Evolutionary conservation across 2,329 filamentous ascomycete species (phyloP).

Genomic region (Pseudonectria foliicola): DNA sequence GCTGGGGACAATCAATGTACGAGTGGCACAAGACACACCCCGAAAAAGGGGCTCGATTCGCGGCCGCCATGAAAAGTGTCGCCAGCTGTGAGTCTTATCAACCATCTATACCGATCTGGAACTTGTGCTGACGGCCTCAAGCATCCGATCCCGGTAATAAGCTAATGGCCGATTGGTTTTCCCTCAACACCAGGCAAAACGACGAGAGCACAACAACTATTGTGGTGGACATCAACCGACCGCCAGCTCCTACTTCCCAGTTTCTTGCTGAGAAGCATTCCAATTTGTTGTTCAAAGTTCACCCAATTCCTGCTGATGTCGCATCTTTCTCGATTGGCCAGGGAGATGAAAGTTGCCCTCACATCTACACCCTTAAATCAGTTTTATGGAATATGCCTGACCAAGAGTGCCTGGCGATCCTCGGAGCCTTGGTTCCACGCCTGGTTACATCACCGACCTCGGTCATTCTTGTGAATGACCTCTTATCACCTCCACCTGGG

Average conservation of each 20-base stretch:
- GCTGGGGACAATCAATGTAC: slow-evolving; percentile 15
- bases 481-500: slow-evolving; percentile 9
- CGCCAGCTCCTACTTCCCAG: slow-evolving; percentile 1
- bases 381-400: slow-evolving; percentile 12
- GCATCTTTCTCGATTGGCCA: neutral
- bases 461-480: slow-evolving; percentile 10
- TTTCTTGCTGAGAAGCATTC: slow-evolving; percentile 6
- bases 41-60: slow-evolving; percentile 34
- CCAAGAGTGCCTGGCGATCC: slow-evolving; percentile 4
- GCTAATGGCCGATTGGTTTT: slow-evolving; percentile 7
- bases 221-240: slow-evolving; percentile 7
- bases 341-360: neutral
- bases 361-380: slow-evolving; percentile 10
- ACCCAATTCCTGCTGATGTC: slow-evolving; percentile 1
- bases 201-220: neutral
- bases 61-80: slow-evolving; percentile 10
- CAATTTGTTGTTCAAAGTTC: neutral
- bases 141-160: slow-evolving; percentile 10
- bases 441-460: slow-evolving; percentile 4
- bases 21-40: slow-evolving; percentile 14
- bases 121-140: slow-evolving; percentile 13
- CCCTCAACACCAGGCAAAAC: neutral
- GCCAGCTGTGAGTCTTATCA: slow-evolving; percentile 2
- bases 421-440: slow-evolving; percentile 27
- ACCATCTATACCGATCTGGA: slow-evolving; percentile 23